Evolutionary conservation across 441 rosid genomes (phyloP).

Genomic region (Populus hybrid): DNA sequence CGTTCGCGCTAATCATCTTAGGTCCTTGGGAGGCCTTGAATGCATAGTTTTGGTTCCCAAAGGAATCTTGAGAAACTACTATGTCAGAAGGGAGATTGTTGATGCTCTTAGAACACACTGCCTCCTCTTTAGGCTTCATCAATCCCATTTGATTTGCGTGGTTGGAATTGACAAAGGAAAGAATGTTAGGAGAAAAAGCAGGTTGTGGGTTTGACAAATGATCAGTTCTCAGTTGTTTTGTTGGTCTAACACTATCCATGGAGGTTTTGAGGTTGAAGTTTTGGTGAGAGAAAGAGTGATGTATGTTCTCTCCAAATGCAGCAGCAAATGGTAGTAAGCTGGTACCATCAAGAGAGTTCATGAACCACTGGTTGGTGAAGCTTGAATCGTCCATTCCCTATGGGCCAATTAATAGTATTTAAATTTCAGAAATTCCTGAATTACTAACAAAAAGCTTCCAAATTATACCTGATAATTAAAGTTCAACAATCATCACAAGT

Average conservation of each 20-base stretch:
- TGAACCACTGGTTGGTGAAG: constrained; percentile 47
- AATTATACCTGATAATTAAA: not conserved
- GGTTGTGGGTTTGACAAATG: constrained; percentile 23
- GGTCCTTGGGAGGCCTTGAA: constrained; percentile 32
- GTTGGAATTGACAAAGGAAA: constrained; percentile 33
- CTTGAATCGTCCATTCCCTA: constrained; percentile 49
- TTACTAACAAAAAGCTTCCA: not conserved
- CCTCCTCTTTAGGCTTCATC: constrained; percentile 49
- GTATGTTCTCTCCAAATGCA: constrained; percentile 44
- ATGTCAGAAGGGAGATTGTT: constrained; percentile 23
- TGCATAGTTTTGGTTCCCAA: constrained; percentile 32
- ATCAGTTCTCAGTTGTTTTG: constrained; percentile 36
- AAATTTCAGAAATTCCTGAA: not conserved
- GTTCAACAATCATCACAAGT: not conserved
- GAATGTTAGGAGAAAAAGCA: constrained; percentile 21
- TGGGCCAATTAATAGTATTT: too few species aligned
- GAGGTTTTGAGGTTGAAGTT: constrained; percentile 25
- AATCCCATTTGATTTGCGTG: constrained; percentile 29
- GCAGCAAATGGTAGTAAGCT: constrained; percentile 33
- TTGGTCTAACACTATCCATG: constrained; percentile 27
- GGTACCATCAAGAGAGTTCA: constrained; percentile 41
- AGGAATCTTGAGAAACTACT: constrained; percentile 29
- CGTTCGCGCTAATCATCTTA: constrained; percentile 24
- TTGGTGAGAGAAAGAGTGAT: constrained; percentile 28
- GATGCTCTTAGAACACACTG: constrained; percentile 19